Evolutionary conservation across 768 basidiomycete genomes (phyloP), one percentile per base, ranked within the genome.

Genomic region (Termitomyces sp.): DNA sequence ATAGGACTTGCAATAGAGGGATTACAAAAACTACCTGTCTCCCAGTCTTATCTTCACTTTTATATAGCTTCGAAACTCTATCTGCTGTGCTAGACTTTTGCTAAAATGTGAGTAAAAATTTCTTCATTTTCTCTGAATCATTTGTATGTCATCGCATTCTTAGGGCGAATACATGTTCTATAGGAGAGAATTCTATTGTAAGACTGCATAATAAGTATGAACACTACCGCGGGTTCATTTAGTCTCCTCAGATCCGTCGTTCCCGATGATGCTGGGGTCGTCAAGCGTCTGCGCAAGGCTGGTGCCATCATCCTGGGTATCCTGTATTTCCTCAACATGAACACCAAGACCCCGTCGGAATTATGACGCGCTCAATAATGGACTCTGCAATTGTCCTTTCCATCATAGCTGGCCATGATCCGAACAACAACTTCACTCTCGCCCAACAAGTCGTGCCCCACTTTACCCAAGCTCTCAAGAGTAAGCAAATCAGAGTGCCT

Each of bases 341-440:
- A 17, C 77, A 83, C 60, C 83, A 83, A 66, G 85, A 86, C 59
- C 79, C 83, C 2, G 75, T 84, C 2, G 85, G 84, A 0, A 83
- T 84, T 0, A 76, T 86, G 58, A 68, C 79, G 3, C 75, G 84
- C 6, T 79, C 81, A 4, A 57, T 85, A 23, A 65, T 79, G 0
- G 84, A 86, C 55, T 82, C 78, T 0, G 83, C 83, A 0, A 75
- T 79, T 35, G 75, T 85, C 1, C 73, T 86, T 11, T 77, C 78
- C n/a, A 65, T 80, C 43, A 84, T 85, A 41, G 82, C 82, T 0
- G 83, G 82, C 1, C 71, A 69, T 31, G 83, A 84, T 56, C 73
- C 76, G 5, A 78, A 81, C 25, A 84, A 85, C 65, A 78, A 80
- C 58, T 79, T 75, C 55, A 84, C 83, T 0, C 68, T 81, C 1